phyloP scores from a whole-genome alignment of 306 rosid genomes.

The Castanea mollissima region DNA sequence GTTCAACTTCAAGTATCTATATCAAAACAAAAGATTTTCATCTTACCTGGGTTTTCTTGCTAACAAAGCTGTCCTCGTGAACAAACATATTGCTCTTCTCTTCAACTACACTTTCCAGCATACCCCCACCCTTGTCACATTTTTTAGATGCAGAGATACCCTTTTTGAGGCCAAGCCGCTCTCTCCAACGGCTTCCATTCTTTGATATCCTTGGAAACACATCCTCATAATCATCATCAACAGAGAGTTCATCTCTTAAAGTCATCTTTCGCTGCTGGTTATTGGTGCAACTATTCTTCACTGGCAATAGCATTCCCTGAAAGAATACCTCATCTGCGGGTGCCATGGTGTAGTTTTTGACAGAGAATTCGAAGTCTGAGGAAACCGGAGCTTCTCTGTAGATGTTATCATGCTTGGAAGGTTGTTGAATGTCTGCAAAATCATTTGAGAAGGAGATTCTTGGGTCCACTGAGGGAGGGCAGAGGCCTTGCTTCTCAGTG shows the following conservation, averaged over 20 bases:
- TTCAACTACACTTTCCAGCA: slow-evolving; percentile 53
- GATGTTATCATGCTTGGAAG: slow-evolving; percentile 53
- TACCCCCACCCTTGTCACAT: slow-evolving; percentile 42
- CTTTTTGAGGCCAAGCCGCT: slow-evolving; percentile 63
- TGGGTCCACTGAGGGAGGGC: slow-evolving; percentile 64
- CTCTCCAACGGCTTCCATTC: slow-evolving; percentile 71
- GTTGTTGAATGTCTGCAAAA: slow-evolving; percentile 65
- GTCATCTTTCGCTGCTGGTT: slow-evolving; percentile 48
- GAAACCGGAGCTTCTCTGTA: slow-evolving; percentile 95
- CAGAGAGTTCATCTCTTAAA: slow-evolving; percentile 69
- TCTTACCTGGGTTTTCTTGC: slow-evolving; percentile 57
- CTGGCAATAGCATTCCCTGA: slow-evolving; percentile 81
- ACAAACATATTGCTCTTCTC: slow-evolving; percentile 44
- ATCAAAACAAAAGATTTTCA: neutral
- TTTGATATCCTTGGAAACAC: slow-evolving; percentile 51
- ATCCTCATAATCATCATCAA: slow-evolving; percentile 38
- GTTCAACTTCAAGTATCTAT: neutral
- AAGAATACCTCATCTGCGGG: slow-evolving; percentile 81
- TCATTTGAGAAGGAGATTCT: slow-evolving; percentile 96
- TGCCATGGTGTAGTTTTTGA: slow-evolving; percentile 62
- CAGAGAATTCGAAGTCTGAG: slow-evolving; percentile 89
- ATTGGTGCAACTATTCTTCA: slow-evolving; percentile 41
- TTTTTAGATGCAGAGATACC: slow-evolving; percentile 42
- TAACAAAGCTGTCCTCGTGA: slow-evolving; percentile 43
- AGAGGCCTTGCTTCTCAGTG: slow-evolving; percentile 34